These are phyloP conservation scores for Pythium utonaiense DNA, from an alignment of 352 stramenopile genomes.

Conservation along the genomic window DNA sequence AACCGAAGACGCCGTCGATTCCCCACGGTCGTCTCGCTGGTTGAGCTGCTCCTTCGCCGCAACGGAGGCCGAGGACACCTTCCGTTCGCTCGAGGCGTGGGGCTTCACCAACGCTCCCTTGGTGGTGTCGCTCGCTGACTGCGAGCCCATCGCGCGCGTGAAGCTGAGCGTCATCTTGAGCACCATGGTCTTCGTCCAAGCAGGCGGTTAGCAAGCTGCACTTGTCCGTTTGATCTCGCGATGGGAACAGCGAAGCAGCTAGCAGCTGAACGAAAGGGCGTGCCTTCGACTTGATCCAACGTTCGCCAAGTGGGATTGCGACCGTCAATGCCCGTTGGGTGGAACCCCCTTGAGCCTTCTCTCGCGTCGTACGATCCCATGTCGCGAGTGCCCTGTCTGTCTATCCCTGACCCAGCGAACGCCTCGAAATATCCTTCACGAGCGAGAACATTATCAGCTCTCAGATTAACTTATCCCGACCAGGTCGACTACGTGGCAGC, in stretches of 20 bases:
- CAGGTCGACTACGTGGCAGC: too few species aligned
- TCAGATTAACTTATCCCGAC: background rate
- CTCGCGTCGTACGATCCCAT: conserved; percentile 2
- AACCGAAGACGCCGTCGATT: conserved; percentile 13
- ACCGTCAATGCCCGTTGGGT: background rate
- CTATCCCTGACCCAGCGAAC: background rate
- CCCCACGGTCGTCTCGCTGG: conserved; percentile 7
- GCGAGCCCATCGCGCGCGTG: conserved; percentile 21
- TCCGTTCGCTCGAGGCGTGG: conserved; percentile 1
- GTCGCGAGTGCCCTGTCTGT: background rate
- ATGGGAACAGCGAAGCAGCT: background rate
- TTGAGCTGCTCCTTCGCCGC: conserved; percentile 14
- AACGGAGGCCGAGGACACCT: conserved; percentile 9
- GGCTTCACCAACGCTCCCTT: conserved; percentile 3
- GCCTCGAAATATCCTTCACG: background rate
- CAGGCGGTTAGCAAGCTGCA: background rate
- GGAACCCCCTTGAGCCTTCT: background rate
- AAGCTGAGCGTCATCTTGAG: conserved; percentile 39
- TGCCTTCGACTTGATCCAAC: background rate
- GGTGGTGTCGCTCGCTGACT: background rate
- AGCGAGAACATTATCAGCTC: background rate
- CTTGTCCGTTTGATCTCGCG: background rate
- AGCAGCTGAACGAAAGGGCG: background rate
- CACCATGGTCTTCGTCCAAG: conserved; percentile 24
- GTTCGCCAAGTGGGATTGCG: background rate